Evolutionary conservation across 352 stramenopile genomes (phyloP), one percentile per base, ranked within the genome.

Genomic region (Globisporangium heterothallicum): DNA sequence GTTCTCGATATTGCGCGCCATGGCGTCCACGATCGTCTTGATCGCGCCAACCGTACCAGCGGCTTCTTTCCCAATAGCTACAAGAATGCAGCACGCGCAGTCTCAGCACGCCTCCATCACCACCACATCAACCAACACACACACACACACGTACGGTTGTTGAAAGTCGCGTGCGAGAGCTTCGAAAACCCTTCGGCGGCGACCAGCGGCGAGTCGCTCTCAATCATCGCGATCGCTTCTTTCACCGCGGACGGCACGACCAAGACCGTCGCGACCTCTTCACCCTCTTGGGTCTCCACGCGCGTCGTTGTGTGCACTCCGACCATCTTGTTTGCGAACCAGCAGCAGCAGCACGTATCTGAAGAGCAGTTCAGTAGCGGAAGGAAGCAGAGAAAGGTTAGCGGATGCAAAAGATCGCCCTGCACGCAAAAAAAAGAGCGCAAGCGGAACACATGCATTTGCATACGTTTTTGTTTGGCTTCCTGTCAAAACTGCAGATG

Each of bases 81-180:
- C 19, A n/a, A n/a, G n/a, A n/a, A n/a, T n/a, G n/a, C n/a, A n/a
- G n/a, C n/a, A n/a, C n/a, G n/a, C 22, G 9, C 25, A 38, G 32
- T 38, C 12, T 38, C n/a, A n/a, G n/a, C n/a, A n/a, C n/a, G n/a
- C n/a, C n/a, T n/a, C n/a, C n/a, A n/a, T n/a, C n/a, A n/a, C n/a
- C n/a, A n/a, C n/a, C n/a, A n/a, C n/a, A n/a, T n/a, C n/a, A n/a
- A n/a, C n/a, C n/a, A n/a, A n/a, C n/a, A n/a, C n/a, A n/a, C n/a
- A 42, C 18, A 50, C 10, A 36, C 12, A 18, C 2, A 54, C 72
- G 46, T 44, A 87, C 81, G 70, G 53, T 89, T 75, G 61, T 88
- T 92, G 52, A 92, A 92, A 13, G 76, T 86, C n/a, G 67, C 71
- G 51, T 87, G 78, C 16, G 72, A 75, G 38, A 92, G 68, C 63